Evolutionary conservation across 345 rosid species (phyloP).

Genomic region (Leavenworthia alabamica): DNA sequence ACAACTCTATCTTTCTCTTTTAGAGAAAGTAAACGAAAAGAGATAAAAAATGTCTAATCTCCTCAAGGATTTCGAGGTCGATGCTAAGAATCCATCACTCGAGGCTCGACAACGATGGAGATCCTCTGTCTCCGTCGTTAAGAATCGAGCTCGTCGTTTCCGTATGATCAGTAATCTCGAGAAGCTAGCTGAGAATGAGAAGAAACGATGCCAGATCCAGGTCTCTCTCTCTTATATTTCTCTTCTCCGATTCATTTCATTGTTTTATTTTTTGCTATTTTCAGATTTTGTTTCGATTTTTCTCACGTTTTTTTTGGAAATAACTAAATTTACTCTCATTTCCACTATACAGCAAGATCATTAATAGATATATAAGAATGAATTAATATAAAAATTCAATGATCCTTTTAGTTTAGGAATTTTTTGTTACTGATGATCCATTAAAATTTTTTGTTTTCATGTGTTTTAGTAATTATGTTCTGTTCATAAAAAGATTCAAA

Average conservation of each 20-base stretch:
- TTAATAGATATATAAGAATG: background rate
- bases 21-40: slow-evolving; percentile 19
- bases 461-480: background rate
- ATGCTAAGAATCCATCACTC: slow-evolving; percentile 55
- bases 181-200: slow-evolving; percentile 54
- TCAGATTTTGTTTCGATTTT: background rate
- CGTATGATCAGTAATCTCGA: slow-evolving; percentile 71
- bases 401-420: background rate
- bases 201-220: slow-evolving; percentile 58
- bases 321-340: background rate
- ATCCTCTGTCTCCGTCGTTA: slow-evolving; percentile 53
- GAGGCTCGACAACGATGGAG: slow-evolving; percentile 74
- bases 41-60: slow-evolving; percentile 39
- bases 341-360: background rate
- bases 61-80: slow-evolving; percentile 57
- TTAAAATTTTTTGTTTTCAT: background rate
- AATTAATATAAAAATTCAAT: background rate
- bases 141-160: slow-evolving; percentile 69
- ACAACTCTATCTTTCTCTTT: background rate
- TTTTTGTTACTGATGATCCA: slow-evolving; percentile 3
- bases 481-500: background rate
- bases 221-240: slow-evolving; percentile 31
- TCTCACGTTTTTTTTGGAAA: too few relatives aligned
- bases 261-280: background rate
- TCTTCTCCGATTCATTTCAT: background rate